Evolutionary conservation across 2,329 filamentous ascomycete genomes (phyloP), one percentile per base, ranked within the genome.

Genomic region (Arthrinium puccinioides): DNA sequence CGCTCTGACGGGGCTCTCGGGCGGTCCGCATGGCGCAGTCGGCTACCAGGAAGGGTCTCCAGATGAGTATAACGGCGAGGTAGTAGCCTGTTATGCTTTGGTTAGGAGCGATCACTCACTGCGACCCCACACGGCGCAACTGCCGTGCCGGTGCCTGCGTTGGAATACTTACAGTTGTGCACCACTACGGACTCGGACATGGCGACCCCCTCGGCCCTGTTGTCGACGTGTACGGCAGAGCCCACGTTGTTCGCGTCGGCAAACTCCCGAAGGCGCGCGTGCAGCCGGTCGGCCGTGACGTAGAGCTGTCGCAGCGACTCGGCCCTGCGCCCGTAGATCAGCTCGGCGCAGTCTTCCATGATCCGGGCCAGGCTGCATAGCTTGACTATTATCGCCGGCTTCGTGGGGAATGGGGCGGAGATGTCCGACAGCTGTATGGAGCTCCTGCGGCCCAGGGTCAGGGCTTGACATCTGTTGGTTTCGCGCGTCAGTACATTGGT

Each of bases 281-380:
- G 43, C n/a, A 49, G 38, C 9, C 35, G 41, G 16, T 52, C 52
- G 9, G 54, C 53, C 4, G 46, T 45, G 2, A 36, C 32, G 19
- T 49, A 56, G 2, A 55, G 40, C 28, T 52, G 41, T 7, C 46
- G 44, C 13, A 56, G 35, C 2, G 54, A 56, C 23, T 52, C 46
- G 5, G 46, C 49, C 9, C 51, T 46, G 7, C 44, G 45, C 8
- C 42, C 43, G 32, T 56, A 56, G 19, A 56, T 55, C 6, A 36
- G 16, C 11, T 29, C 25, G 6, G 37, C 33, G n/a, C 32, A 37
- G n/a, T 36, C 11, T 41, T 47, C 48, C 21, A 41, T 41, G 16
- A 54, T 49, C 16, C 42, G 39, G 6, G 49, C 45, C 4, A 54
- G 40, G 14, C 40, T 40, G 25, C 42, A 45, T 9, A 53, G 36